Base-by-base conservation (phyloP, 208 protist species). In the Leishmania tarentolae region DNA sequence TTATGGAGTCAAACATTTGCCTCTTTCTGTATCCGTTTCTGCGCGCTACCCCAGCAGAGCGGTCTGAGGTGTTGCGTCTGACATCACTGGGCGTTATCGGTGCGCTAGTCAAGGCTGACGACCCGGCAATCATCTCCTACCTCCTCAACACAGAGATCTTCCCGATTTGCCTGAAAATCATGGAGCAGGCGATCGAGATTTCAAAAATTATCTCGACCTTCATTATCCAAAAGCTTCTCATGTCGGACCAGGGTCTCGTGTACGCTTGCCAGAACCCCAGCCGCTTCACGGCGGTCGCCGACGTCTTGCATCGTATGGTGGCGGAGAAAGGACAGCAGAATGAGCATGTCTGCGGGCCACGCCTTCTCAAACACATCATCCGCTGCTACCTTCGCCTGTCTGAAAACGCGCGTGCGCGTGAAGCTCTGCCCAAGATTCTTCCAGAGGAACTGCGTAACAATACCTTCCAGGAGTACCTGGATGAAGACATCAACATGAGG, bases 21-120 rank as follows among this genome's bases (percentile, higher is more conserved):
- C 94, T 99, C 61, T 99, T 99, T 84, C 93, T 99, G 17, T 99
- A 99, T 86, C 99, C 99, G 21, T 99, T 99, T 87, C 94, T 99
- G 35, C 99, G 99, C 85, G 99, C 98, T 92, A 88, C 81, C 96
- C 95, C 86, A 93, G 91, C 84, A 81, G 97, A 88, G 90, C 96
- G 74, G 98, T 98, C 93, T 2, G 99, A 99, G 87, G 99, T 98
- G 79, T 90, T 99, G 44, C 94, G 99, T 31, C 91, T 99, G 37
- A 99, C 99, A 24, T 98, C 93, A 21, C 94, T 99, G 5, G 99
- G 99, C 84, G 99, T 99, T 31, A 99, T 99, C 86, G 99, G 99
- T 13, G 98, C 98, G 9, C 92, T 99, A 5, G 99, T 99, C 37
- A 99, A 99, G 91, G 93, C 97, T 8, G 86, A 94, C 79, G 88